Evolutionary conservation across 176 grass and related monocot genomes (phyloP), one percentile per base, ranked within the genome.

Genomic region (Rhipidocladum racemiflorum): DNA sequence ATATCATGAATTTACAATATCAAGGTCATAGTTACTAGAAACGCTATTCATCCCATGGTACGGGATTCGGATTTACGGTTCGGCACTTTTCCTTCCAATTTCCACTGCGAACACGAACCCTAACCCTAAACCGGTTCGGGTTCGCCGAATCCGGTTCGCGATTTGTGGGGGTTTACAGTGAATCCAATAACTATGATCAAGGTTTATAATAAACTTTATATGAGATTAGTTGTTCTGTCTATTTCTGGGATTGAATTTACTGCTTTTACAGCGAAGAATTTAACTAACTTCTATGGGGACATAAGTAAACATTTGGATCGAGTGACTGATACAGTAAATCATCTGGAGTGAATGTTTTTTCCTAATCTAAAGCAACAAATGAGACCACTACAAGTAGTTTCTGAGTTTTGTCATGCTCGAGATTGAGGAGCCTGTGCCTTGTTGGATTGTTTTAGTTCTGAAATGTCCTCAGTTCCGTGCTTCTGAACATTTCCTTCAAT

Each of bases 401-500:
- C 35, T 63, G 25, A 51, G 53, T 39, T 14, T 70, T 56, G 21
- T 75, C 82, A 81, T 81, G 44, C 63, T 79, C 64, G n/a, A 39
- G 43, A 65, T 46, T 71, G 21, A 44, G 43, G 15, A 55, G 32
- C 18, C 28, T 40, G 20, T 81, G 7, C 12, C 43, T 81, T 34
- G 10, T 44, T 68, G 21, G 21, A 53, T 54, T 4, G 7, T 85
- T 76, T 65, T 49, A 43, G 9, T 64, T 78, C 38, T 82, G n/a
- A 60, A 60, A 72, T 75, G 14, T 71, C 28, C 29, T 46, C 21
- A 55, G 42, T 76, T 62, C 15, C 29, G 3, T 64, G 25, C 42
- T 70, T 76, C 65, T 82, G 57, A 86, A 81, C 24, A 49, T 48
- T 49, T 85, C 15, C 29, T 80, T 11, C 53, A 68, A 69, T 40